phyloP scores from a whole-genome alignment of 2,329 filamentous ascomycete genomes.

The Exophiala alcalophila region DNA sequence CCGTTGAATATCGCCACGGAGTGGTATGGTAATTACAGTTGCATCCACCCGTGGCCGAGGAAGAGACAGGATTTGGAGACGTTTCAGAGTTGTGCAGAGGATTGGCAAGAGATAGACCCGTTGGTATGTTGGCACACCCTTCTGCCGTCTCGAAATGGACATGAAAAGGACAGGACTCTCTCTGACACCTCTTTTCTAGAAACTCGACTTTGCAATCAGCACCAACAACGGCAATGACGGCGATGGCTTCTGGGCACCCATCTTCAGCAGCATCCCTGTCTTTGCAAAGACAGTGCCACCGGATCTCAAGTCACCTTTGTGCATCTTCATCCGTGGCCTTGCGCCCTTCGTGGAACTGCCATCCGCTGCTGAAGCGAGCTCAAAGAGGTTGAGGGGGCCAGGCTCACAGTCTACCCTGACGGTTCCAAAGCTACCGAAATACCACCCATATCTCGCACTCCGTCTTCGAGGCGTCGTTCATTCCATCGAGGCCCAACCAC shows the following conservation, averaged over 20 bases:
- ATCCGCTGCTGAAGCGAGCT: neutral
- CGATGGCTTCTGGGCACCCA: constrained; percentile 25
- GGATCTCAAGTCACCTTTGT: constrained; percentile 1
- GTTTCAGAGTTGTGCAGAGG: constrained; percentile 39
- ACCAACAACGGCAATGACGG: constrained; percentile 14
- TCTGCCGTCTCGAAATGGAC: neutral
- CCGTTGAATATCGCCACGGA: constrained; percentile 8
- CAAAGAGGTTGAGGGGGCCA: too few relatives aligned
- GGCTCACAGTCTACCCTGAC: constrained; percentile 3
- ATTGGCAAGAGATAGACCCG: constrained; percentile 28
- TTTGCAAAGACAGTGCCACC: constrained; percentile 25
- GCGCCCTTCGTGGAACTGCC: constrained; percentile 26
- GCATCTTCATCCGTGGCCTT: constrained; percentile 25
- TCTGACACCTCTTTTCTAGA: constrained; percentile 10
- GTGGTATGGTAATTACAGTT: constrained; percentile 33
- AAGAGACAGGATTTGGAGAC: constrained; percentile 29
- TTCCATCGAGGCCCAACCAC: constrained; percentile 26
- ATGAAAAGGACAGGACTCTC: neutral
- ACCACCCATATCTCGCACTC: constrained; percentile 27
- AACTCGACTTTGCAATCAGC: constrained; percentile 23
- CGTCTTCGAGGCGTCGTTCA: constrained; percentile 39
- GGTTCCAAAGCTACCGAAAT: constrained; percentile 17
- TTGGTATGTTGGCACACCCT: constrained; percentile 18
- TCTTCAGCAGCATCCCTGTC: constrained; percentile 25
- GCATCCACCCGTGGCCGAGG: constrained; percentile 37